A percentile compares a stretch with the other conserved stretches of the same genome.
These are phyloP conservation scores for Asterionellopsis glacialis DNA, from an alignment of 108 stramenopile species.

Conservation along the genomic window DNA sequence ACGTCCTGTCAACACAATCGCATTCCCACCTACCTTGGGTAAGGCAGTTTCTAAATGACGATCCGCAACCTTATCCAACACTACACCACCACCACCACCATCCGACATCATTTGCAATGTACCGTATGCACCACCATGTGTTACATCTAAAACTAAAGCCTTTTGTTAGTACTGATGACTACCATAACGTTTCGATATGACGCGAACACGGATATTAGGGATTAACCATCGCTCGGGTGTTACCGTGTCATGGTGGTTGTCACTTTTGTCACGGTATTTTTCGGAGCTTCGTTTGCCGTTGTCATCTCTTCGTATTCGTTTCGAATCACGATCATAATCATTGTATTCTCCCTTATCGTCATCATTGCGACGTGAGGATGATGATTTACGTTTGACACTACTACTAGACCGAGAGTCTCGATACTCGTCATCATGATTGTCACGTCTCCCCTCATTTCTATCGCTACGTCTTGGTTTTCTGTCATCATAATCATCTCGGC, in stretches of 20 bases:
- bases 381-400: too few species aligned
- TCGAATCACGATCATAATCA: conserved; percentile 9
- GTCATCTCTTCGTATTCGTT: conserved; percentile 3
- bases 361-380: background rate
- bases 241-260: too few species aligned
- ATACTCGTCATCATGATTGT: too few species aligned
- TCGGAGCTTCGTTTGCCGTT: conserved; percentile 1
- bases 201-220: conserved; percentile 80
- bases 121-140: conserved; percentile 35
- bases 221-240: conserved; percentile 49
- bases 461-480: too few species aligned
- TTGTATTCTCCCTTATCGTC: conserved; percentile 8
- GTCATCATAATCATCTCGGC: too few species aligned
- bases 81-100: conserved; percentile 30
- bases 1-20: conserved; percentile 56
- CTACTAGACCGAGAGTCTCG: too few species aligned
- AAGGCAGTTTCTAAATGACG: conserved; percentile 83
- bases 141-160: conserved; percentile 78
- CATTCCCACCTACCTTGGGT: conserved; percentile 75
- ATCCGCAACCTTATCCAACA: conserved; percentile 70
- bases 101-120: conserved; percentile 65
- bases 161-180: conserved; percentile 61
- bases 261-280: background rate
- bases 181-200: conserved; percentile 66
- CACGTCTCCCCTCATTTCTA: too few species aligned